Evolutionary conservation across 176 grass and related monocot genomes (phyloP).

Genomic region (Triticum timopheevii): DNA sequence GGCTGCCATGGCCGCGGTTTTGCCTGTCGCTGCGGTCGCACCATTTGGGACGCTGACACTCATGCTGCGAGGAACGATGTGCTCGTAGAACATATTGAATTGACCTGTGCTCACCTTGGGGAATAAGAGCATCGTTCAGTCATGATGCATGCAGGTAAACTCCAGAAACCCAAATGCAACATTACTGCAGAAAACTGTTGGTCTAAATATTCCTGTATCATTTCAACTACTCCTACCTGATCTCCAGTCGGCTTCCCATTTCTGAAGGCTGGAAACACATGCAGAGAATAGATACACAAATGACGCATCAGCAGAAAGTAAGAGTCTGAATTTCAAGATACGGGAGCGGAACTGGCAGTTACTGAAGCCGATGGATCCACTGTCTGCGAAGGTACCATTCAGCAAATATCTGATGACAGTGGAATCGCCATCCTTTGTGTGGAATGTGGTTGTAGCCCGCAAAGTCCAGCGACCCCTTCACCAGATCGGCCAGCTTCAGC

Average conservation of each 20-base stretch:
- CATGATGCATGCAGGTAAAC: background rate
- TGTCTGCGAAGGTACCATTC: conserved; percentile 44
- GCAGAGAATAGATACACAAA: background rate
- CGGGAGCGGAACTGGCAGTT: background rate
- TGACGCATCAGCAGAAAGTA: background rate
- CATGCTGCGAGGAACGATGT: no score
- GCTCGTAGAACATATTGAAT: background rate
- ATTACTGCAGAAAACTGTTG: background rate
- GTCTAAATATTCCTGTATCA: background rate
- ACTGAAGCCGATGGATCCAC: background rate
- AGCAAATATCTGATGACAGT: conserved; percentile 32
- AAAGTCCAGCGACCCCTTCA: conserved; percentile 71
- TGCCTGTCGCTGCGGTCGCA: no score
- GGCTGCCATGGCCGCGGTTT: no score
- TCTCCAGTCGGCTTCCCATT: conserved; percentile 38
- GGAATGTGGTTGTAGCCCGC: conserved; percentile 69
- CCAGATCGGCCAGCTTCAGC: conserved; percentile 33
- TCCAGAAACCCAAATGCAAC: background rate
- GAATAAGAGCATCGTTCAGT: background rate
- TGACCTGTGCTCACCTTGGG: conserved; percentile 24
- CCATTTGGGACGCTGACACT: no score
- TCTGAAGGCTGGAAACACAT: conserved; percentile 47
- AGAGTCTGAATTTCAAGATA: background rate
- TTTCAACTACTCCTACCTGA: conserved; percentile 23
- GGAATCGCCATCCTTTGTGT: conserved; percentile 37